Conservation (phyloP, 345 rosid genomes). For the Raphanus sativus region DNA sequence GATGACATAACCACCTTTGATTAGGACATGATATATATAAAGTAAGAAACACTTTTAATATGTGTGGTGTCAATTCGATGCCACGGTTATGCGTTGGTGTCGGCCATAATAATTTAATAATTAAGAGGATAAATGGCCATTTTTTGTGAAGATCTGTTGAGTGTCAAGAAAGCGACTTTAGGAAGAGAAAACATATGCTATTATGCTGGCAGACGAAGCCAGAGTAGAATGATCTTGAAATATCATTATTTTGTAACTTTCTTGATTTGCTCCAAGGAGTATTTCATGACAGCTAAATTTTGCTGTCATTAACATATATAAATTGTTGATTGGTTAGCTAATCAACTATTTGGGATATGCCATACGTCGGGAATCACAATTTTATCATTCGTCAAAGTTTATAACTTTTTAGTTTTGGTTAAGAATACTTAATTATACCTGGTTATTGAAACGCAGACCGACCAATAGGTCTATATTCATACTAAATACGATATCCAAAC, state of each 20-base stretch:
- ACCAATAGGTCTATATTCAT: not conserved
- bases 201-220: constrained; percentile 30
- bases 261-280: constrained; percentile 23
- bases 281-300: constrained; percentile 25
- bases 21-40: constrained; percentile 21
- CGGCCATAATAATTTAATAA: constrained; percentile 30
- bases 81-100: constrained; percentile 38
- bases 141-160: not conserved
- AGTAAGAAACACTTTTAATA: not conserved
- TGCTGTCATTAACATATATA: constrained; percentile 1
- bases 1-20: constrained; percentile 16
- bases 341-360: not conserved
- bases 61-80: constrained; percentile 26
- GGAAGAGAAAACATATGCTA: constrained; percentile 33
- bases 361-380: not conserved
- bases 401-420: not conserved
- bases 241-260: constrained; percentile 20
- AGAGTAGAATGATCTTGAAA: constrained; percentile 21
- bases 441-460: not conserved
- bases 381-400: not conserved
- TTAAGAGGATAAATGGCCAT: not conserved
- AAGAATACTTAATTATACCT: not conserved
- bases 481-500: not conserved
- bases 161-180: constrained; percentile 33
- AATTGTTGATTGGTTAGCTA: not conserved